Conservation (phyloP, 345 rosid genomes). For the Pseudoturritis turrita region DNA sequence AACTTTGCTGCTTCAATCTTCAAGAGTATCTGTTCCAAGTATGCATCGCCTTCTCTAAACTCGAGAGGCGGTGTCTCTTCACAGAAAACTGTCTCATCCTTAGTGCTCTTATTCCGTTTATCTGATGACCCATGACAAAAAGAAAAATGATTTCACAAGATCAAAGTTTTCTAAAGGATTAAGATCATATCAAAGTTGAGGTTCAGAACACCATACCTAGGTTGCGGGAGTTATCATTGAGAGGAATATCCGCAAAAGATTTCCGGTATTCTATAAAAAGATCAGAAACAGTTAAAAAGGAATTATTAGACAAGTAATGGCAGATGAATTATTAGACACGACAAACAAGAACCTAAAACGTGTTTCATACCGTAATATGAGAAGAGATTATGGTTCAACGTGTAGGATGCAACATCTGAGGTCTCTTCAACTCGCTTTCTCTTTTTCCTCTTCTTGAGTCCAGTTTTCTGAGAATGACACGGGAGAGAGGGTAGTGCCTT, state of each 20-base stretch:
- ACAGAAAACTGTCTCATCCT: slow-evolving; percentile 35
- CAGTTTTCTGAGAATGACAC: slow-evolving; percentile 36
- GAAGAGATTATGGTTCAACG: slow-evolving; percentile 54
- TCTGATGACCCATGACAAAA: slow-evolving; percentile 27
- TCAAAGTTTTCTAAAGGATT: not conserved
- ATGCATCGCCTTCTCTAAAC: slow-evolving; percentile 41
- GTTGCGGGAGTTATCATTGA: slow-evolving; percentile 41
- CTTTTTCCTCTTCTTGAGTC: slow-evolving; percentile 55
- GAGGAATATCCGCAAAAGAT: slow-evolving; percentile 37
- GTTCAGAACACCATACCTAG: slow-evolving; percentile 13
- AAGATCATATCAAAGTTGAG: not conserved
- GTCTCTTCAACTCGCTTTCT: slow-evolving; percentile 65
- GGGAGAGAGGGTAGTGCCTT: slow-evolving; percentile 51
- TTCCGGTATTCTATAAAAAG: slow-evolving; percentile 50
- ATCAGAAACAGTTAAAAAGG: not conserved
- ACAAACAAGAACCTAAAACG: slow-evolving; percentile 2
- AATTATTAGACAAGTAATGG: not conserved
- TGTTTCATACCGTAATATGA: slow-evolving; percentile 57
- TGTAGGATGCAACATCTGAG: slow-evolving; percentile 44
- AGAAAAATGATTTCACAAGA: not conserved
- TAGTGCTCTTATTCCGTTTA: slow-evolving; percentile 28
- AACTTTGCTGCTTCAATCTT: slow-evolving; percentile 55
- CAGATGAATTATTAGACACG: slow-evolving; percentile 3
- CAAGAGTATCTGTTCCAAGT: slow-evolving; percentile 49
- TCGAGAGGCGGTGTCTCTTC: slow-evolving; percentile 44